Evolutionary conservation across 208 protist species (phyloP), one percentile per base, ranked within the genome.

Genomic region (Leishmania braziliensis): DNA sequence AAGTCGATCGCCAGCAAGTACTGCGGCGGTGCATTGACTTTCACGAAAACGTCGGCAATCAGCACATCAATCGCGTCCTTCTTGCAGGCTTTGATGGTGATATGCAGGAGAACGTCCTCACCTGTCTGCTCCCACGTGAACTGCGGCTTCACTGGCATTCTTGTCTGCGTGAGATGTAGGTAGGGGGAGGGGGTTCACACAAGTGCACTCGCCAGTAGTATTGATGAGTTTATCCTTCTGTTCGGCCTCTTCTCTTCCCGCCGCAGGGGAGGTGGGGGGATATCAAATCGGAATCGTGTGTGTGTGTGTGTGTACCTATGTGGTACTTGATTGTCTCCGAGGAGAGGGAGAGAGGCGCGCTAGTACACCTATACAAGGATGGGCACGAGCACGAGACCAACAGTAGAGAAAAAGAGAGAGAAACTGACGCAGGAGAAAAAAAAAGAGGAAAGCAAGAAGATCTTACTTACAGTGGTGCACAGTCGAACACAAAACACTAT

Each of bases 1-100:
- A 98, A 88, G 66, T 98, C 96, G n/a, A 97, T 86, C n/a, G 84
- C 66, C 12, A 97, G 89, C 29, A 98, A 87, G 80, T 97, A 98
- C 48, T 91, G 93, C 0, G 95, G 95, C 3, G 90, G 77, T 1
- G 93, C 94, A 74, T 97, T 97, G 5, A 96, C 88, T 84, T 97
- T 98, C 20, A 97, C 90, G 48, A 91, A 97, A 5, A 94, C 50
- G 77, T 96, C 91, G 16, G 92, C 89, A 50, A 98, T 83, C 58
- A 97, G 92, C 10, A 98, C 92, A 86, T 98, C 92, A 46, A 98
- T 92, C 0, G 88, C 79, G n/a, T 97, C 93, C 56, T 88, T 89
- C 85, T 94, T 95, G 79, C 78, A 93, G 33, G 93, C 92, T 78
- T 97, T 97, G 71, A 98, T 87, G 6, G 80, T 83, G 23, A 97